phyloP scores from a whole-genome alignment of 805 yeast genomes.

The Yamadazyma ubonensis region DNA sequence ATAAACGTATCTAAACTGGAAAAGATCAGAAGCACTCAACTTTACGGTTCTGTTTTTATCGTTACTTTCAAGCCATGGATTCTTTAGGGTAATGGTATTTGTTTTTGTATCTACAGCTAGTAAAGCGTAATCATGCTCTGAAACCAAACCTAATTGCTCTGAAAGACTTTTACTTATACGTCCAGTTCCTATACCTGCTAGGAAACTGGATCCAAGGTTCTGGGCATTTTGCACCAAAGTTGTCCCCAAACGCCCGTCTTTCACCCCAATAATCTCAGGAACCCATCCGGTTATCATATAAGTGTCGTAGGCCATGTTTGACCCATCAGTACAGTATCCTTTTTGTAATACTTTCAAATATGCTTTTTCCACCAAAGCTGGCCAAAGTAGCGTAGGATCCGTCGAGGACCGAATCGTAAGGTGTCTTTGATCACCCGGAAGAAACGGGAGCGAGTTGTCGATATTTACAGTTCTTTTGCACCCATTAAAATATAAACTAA shows the following conservation, averaged over 20 bases:
- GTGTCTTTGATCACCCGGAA: slow-evolving; percentile 21
- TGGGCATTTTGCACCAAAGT: not conserved
- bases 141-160: slow-evolving; percentile 38
- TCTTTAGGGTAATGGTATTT: slow-evolving; percentile 21
- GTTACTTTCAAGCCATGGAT: slow-evolving; percentile 35
- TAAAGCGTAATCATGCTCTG: slow-evolving; percentile 73
- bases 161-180: slow-evolving; percentile 33
- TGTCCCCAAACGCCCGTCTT: slow-evolving; percentile 36
- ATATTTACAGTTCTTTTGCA: slow-evolving; percentile 45
- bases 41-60: slow-evolving; percentile 19
- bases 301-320: slow-evolving; percentile 72
- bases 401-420: slow-evolving; percentile 38
- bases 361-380: slow-evolving; percentile 77
- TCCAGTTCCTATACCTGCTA: slow-evolving; percentile 73
- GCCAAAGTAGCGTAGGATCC: slow-evolving; percentile 49
- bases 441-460: slow-evolving; percentile 46
- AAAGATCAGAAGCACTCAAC: slow-evolving; percentile 19
- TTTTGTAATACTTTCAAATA: slow-evolving; percentile 56
- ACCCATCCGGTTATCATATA: slow-evolving; percentile 67
- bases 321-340: slow-evolving; percentile 67
- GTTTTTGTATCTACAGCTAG: slow-evolving; percentile 22
- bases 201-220: slow-evolving; percentile 21
- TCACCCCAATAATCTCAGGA: slow-evolving; percentile 54
- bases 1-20: slow-evolving; percentile 51
- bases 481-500: slow-evolving; percentile 54